Evolutionary conservation across 139 green algal genomes (phyloP).

Genomic region (Chloropicon primus): DNA sequence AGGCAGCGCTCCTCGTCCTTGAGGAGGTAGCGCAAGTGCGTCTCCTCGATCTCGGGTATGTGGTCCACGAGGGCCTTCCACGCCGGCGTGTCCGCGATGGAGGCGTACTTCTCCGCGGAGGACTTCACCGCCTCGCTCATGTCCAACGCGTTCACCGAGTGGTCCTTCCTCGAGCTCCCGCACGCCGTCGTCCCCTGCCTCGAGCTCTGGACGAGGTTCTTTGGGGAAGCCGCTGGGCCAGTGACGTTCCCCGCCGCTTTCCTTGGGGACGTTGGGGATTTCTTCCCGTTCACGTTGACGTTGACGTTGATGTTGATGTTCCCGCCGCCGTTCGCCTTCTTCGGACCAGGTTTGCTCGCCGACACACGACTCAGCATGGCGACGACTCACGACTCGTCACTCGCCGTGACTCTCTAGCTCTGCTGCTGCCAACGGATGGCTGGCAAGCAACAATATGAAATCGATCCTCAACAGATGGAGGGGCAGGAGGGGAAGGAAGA

Average conservation of each 20-base stretch:
- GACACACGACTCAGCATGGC: not conserved
- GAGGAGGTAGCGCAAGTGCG: slow-evolving; percentile 75
- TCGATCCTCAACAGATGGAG: no score
- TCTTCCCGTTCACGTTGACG: no score
- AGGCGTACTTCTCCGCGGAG: not conserved
- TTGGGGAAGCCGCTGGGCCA: no score
- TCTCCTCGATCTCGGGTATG: slow-evolving; percentile 59
- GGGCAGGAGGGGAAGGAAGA: no score
- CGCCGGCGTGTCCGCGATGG: slow-evolving; percentile 41
- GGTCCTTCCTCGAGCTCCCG: not conserved
- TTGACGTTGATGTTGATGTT: not conserved
- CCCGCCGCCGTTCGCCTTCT: not conserved
- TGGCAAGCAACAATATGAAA: no score
- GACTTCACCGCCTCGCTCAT: not conserved
- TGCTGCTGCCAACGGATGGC: no score
- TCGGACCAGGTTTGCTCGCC: not conserved
- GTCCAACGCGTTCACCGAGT: not conserved
- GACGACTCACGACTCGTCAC: no score
- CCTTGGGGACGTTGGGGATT: no score
- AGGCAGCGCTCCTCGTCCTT: slow-evolving; percentile 56
- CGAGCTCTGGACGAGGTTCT: no score
- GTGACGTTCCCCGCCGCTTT: no score
- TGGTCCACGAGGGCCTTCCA: slow-evolving; percentile 69
- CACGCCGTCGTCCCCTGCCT: no score
- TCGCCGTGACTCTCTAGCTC: no score